These are phyloP conservation scores for Cladophialophora yegresii DNA, from an alignment of 2,329 filamentous ascomycete species.

Conservation along the genomic window DNA sequence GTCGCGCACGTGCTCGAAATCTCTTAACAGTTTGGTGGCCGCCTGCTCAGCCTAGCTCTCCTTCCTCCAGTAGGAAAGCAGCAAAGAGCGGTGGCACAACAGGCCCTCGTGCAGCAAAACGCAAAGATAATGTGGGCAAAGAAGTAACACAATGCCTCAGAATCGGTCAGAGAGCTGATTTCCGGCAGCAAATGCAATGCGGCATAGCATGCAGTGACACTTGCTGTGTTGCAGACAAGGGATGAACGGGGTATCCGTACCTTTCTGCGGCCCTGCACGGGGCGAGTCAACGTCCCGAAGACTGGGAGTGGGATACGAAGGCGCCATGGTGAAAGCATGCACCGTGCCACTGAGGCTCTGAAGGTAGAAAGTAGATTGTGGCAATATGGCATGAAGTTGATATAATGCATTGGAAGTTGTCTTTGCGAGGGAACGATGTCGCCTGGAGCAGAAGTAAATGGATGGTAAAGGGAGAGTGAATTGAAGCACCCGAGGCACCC, in stretches of 20 bases:
- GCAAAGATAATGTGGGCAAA: constrained; percentile 3
- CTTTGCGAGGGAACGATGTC: neutral
- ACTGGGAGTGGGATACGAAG: constrained; percentile 24
- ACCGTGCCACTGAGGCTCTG: neutral
- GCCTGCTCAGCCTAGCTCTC: neutral
- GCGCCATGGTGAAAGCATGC: constrained; percentile 19
- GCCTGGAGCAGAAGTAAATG: neutral
- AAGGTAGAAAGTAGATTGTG: neutral
- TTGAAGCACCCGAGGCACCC: neutral
- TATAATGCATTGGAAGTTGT: neutral
- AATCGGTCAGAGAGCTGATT: neutral
- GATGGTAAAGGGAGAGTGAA: neutral
- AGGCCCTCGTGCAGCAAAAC: constrained; percentile 12
- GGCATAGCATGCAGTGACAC: neutral
- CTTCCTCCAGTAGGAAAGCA: constrained; percentile 4
- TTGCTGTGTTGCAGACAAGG: neutral
- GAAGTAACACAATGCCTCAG: neutral
- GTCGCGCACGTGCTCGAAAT: constrained; percentile 14
- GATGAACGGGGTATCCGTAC: constrained; percentile 20
- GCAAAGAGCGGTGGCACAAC: neutral
- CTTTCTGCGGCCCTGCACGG: constrained; percentile 30
- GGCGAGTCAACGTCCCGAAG: constrained; percentile 14
- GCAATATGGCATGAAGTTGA: neutral
- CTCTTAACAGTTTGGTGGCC: constrained; percentile 1
- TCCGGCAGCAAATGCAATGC: neutral